Base-by-base conservation (phyloP, 108 stramenopile genomes). In the Nitzschia sp. region DNA sequence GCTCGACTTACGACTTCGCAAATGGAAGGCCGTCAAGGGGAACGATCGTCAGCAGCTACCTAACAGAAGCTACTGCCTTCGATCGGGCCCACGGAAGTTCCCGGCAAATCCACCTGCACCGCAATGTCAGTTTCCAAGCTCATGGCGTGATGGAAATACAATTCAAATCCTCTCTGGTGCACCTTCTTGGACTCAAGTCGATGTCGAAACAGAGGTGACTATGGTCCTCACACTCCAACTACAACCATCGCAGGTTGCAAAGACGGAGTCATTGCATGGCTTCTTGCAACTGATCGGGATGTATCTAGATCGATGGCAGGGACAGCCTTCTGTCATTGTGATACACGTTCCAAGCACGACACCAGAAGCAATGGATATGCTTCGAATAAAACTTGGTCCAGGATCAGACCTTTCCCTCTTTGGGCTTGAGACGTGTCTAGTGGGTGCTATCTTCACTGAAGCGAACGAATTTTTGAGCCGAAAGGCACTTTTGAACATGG, bases 401-500 rank as follows among this genome's bases (percentile, higher is more conserved):
- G 64, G 27, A n/a, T 78, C 73, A 0, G 68, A 76, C 36, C 27
- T 83, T 23, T 50, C 68, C 17, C 45, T 62, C 22, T 71, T 56
- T 45, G 60, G 74, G 47, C 53, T 81, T 29, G 76, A 87, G 27
- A 69, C 76, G 52, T 76, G 75, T 41, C 71, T 92, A 2, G 77
- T 91, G 44, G 81, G 77, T 1, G 80, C 76, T 8, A 65, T 92
- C 13, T 68, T 82, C 27, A 71, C 61, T 9, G 61, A 75, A 28
- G 64, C 79, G 21, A 50, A 58, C 6, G 53, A 70, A 0, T 29
- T 50, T 8, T 63, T 88, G 11, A 95, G 90, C 63, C 84, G 88
- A 5, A 95, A 93, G 60, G 83, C 87, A 3, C 66, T 95, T 23
- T 58, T 90, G 56, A 95, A 95, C 58, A 95, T 95, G 94, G 94